Evolutionary conservation across 768 basidiomycete species (phyloP), one percentile per base, ranked within the genome.

Genomic region (Tricholoma furcatifolium): DNA sequence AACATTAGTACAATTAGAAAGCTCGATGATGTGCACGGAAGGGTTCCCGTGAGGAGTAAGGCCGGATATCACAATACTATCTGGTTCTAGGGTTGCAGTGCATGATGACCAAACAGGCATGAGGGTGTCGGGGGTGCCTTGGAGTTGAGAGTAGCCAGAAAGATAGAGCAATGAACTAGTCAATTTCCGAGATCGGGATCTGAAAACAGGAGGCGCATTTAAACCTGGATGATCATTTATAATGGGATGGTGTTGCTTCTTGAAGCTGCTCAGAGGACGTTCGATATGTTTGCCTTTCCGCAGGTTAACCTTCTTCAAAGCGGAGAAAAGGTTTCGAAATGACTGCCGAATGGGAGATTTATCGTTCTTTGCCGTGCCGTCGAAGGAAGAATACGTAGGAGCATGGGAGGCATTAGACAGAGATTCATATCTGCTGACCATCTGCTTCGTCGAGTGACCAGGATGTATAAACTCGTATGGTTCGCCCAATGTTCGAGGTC

Each of bases 281-380:
- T 53, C 60, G 9, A 58, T 60, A 18, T 59, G 51, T 42, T 60
- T 61, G 6, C 56, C 58, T 51, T 67, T 70, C 24, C 62, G 53
- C 39, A 60, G 53, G 15, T 60, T 62, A 3, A 62, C 69, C 65
- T 81, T 85, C 67, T 77, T 84, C 70, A 87, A 76, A 3, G 81
- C 80, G 5, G 83, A 78, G 40, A 88, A 68, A 27, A 88, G 63
- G 58, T 82, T 87, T 36, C 80, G 77, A 56, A 88, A 69, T 15
- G 85, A 87, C 63, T 80, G 81, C 20, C 84, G 79, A 45, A 88
- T 68, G 2, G 83, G 81, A 4, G 82, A 85, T 62, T 77, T 83
- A 54, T 71, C 75, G 53, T 74, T 77, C 58, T 69, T 66, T 12
- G 61, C 40, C 7, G 41, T 50, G 24, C 61, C 46, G 7, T 55